These are phyloP conservation scores for Dianthus caryophyllus DNA, from an alignment of 148 eudicot genomes.

Conservation along the genomic window DNA sequence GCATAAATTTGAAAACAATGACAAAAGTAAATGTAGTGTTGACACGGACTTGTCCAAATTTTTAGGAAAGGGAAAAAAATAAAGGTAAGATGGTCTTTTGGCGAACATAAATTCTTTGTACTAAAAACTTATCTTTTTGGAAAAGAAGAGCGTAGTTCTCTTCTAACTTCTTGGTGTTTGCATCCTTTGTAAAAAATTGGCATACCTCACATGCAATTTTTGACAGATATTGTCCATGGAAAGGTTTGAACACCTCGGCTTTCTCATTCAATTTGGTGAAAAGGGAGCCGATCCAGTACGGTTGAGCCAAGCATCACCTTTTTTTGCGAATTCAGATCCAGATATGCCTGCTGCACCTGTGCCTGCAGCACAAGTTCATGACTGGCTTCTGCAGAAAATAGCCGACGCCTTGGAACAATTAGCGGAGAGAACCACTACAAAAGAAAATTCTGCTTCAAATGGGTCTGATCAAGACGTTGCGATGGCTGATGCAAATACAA, in stretches of 20 bases:
- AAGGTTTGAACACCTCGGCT: constrained; percentile 84
- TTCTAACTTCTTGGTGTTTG: neutral
- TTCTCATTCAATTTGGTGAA: constrained; percentile 76
- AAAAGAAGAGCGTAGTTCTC: neutral
- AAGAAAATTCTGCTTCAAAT: constrained; percentile 69
- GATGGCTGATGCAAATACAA: constrained; percentile 77
- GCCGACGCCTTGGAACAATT: constrained; percentile 67
- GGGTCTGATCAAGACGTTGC: constrained; percentile 74
- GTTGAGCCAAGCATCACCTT: constrained; percentile 80
- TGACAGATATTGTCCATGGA: constrained; percentile 85
- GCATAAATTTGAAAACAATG: too few relatives aligned
- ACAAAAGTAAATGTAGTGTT: too few relatives aligned
- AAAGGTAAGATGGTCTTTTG: too few relatives aligned
- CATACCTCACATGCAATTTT: neutral
- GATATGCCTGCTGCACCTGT: constrained; percentile 98
- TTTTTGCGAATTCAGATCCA: constrained; percentile 96
- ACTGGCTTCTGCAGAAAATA: constrained; percentile 79
- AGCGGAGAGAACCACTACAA: constrained; percentile 68
- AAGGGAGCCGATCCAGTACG: constrained; percentile 70
- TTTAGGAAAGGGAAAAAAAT: too few relatives aligned
- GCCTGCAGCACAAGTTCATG: constrained; percentile 79
- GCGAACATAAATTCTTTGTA: neutral
- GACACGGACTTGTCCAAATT: too few relatives aligned
- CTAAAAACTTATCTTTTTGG: neutral
- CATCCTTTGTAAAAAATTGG: too few relatives aligned